Conservation (phyloP, 208 protist genomes). For the Crithidia fasciculata region DNA sequence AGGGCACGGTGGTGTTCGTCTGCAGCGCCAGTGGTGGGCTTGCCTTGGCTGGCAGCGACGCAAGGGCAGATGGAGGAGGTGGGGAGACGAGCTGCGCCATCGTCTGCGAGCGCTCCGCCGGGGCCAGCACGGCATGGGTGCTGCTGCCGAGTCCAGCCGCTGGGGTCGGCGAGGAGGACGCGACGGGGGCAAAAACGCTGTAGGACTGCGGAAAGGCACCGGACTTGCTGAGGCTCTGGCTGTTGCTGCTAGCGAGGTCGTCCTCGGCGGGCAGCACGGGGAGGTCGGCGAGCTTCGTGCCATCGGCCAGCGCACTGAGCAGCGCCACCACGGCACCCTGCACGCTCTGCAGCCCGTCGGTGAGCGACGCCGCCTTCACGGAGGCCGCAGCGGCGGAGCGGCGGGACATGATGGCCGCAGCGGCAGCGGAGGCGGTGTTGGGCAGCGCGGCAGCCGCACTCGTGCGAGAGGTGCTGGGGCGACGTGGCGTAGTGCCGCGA, state of each 20-base stretch:
- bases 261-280: conserved; percentile 3
- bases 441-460: conserved; percentile 22
- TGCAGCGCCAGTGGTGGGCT: neutral
- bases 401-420: conserved; percentile 3
- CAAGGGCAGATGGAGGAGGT: neutral
- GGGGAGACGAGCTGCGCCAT: conserved; percentile 21
- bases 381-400: conserved; percentile 17
- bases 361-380: conserved; percentile 40
- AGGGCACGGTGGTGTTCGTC: neutral
- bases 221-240: conserved; percentile 8
- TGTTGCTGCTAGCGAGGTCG: conserved; percentile 4
- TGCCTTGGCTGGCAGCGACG: neutral
- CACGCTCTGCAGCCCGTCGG: conserved; percentile 34
- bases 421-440: conserved; percentile 11
- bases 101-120: conserved; percentile 4
- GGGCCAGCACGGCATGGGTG: neutral
- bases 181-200: neutral
- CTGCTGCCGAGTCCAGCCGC: conserved; percentile 4
- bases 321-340: conserved; percentile 48
- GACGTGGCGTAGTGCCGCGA: conserved; percentile 26
- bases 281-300: conserved; percentile 25
- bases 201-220: conserved; percentile 5
- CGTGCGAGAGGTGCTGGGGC: conserved; percentile 14
- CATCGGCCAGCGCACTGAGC: conserved; percentile 43
- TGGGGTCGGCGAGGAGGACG: neutral